Base-by-base conservation (phyloP, 2,329 filamentous ascomycete genomes). In the Clarireedia paspali region DNA sequence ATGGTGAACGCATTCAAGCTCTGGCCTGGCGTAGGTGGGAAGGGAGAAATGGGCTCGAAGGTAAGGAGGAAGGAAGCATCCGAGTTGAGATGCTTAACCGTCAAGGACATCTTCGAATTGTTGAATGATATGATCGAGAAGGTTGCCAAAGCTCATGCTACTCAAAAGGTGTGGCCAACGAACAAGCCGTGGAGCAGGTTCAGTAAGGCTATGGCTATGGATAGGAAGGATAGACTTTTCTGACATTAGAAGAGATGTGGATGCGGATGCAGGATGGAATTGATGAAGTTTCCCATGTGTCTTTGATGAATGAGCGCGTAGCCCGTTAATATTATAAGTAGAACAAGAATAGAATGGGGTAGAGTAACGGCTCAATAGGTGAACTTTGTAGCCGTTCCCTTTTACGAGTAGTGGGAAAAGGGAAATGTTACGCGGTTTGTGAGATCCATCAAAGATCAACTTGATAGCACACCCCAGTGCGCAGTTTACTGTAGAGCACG, bases 51-150 rank as follows among this genome's bases (percentile, higher is more conserved):
- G 9, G 65, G 66, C 36, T 70, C 27, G 64, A 88, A 85, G 27
- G 79, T 80, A 46, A 88, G 74, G 38, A 87, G 75, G 67, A 88
- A 87, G 3, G 81, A 83, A 38, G 82, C 77, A 66, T 87, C 83
- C 50, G 75, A 77, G 67, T 87, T 86, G 55, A 87, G 74, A 57
- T 83, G 79, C 68, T 81, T 81, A 60, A 88, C 72, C 2, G 78
- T 80, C 63, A 88, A 70, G 38, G 84, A 78, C 84, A 87, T 88
- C 52, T 62, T 63, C 40, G 39, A 58, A 42, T 42, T 40, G 30
- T 44, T 56, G 40, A 27, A 62, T 60, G 47, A 60, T 38, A 27
- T 38, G n/a, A 23, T 57, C 56, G 36, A 62, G 44, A 15, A 61
- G 15, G 15, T 52, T 42, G 2, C 45, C 40, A 44, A 63, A 36